Percentiles rank a stretch among this genome's conserved stretches.
phyloP scores from a whole-genome alignment of 2,329 filamentous ascomycete genomes.

The Epichloe baconii region DNA sequence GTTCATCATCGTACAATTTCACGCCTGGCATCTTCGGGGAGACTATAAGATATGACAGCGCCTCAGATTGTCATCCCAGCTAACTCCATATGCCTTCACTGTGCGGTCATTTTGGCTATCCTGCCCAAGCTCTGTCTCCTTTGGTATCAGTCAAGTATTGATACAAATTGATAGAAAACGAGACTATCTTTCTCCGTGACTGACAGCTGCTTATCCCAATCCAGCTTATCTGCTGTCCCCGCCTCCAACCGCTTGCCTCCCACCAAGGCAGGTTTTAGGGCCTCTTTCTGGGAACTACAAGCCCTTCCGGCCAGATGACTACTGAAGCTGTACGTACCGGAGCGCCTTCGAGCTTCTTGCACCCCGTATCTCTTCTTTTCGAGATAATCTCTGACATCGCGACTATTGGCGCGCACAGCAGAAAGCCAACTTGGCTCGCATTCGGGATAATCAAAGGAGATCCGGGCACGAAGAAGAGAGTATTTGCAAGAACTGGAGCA shows the following conservation, averaged over 20 bases:
- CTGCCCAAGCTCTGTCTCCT: neutral
- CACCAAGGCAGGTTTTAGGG: neutral
- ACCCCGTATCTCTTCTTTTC: neutral
- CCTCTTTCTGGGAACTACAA: neutral
- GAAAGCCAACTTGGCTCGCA: conserved; percentile 36
- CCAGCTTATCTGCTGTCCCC: neutral
- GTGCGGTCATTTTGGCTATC: neutral
- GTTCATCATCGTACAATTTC: neutral
- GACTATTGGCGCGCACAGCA: conserved; percentile 14
- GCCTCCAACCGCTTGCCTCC: conserved; percentile 1
- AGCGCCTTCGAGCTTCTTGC: neutral
- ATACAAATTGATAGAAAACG: neutral
- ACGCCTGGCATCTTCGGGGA: neutral
- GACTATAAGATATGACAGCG: neutral
- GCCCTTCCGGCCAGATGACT: conserved; percentile 10
- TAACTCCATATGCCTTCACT: neutral
- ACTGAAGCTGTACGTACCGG: conserved; percentile 11
- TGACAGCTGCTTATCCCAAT: neutral
- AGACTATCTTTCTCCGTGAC: neutral
- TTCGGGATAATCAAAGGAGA: conserved; percentile 65
- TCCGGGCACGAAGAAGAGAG: conserved; percentile 62
- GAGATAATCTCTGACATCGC: neutral
- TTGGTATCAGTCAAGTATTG: neutral
- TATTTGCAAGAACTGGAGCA: conserved; percentile 59
- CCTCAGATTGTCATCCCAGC: neutral